A percentile compares a stretch with the other conserved stretches of the same genome.
Conservation (phyloP, 2,329 filamentous ascomycete species). For the Fusarium temperatum region DNA sequence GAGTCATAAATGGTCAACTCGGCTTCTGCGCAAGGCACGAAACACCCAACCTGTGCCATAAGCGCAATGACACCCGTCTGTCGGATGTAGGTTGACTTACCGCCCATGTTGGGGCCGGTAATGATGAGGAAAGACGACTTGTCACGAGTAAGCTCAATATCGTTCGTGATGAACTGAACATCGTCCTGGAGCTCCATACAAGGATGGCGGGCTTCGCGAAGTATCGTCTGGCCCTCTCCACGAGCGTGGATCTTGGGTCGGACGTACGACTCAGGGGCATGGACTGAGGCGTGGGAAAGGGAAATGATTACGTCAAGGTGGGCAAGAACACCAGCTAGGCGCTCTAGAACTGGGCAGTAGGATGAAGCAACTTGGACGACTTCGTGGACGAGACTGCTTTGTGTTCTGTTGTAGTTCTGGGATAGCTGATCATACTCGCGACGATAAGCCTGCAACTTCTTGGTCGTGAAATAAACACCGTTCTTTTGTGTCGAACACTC, state of each 20-base stretch:
- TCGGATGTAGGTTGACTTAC: constrained; percentile 97
- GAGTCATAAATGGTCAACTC: constrained; percentile 97
- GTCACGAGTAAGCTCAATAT: constrained; percentile 81
- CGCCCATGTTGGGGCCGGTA: constrained; percentile 98
- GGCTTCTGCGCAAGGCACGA: constrained; percentile 90
- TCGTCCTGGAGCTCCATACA: constrained; percentile 99
- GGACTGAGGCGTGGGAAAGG: constrained; percentile 91
- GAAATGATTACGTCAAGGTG: constrained; percentile 96
- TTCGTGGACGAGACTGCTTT: constrained; percentile 88
- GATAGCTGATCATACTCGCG: constrained; percentile 94
- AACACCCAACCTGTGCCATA: constrained; percentile 97
- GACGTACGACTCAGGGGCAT: constrained; percentile 91
- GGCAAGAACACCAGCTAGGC: constrained; percentile 85
- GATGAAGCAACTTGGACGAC: constrained; percentile 94
- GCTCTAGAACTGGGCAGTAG: constrained; percentile 92
- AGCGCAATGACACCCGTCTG: constrained; percentile 96
- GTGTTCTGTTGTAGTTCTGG: constrained; percentile 93
- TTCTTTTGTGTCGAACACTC: constrained; percentile 99
- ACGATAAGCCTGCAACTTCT: constrained; percentile 78
- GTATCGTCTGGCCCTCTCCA: constrained; percentile 84
- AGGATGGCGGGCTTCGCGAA: constrained; percentile 94
- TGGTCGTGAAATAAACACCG: constrained; percentile 96
- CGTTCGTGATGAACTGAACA: constrained; percentile 98
- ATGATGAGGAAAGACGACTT: constrained; percentile 93
- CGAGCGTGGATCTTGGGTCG: constrained; percentile 90